Base-by-base conservation (phyloP, 352 stramenopile genomes). In the Discostella stelligera region DNA sequence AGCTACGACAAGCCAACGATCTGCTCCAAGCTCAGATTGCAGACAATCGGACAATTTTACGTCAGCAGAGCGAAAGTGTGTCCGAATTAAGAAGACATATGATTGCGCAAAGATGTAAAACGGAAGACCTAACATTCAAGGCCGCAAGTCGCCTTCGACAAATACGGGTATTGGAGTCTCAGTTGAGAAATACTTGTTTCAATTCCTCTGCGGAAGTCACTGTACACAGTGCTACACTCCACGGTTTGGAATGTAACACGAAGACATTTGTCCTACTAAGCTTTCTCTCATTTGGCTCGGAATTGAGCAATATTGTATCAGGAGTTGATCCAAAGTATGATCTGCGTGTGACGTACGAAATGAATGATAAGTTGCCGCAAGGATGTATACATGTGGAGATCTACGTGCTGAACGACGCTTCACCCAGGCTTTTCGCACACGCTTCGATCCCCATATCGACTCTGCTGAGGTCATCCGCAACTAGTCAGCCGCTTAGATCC, bases 91-190 rank as follows among this genome's bases (percentile, higher is more conserved):
- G 16, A 1, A 56, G 32, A 44, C 1, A 77, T 53, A 54, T 70
- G 0, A 50, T 49, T 25, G 14, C 3, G 23, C 61, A 61, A 18
- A 30, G 52, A 37, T 14, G 23, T 3, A 77, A 59, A 62, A 30
- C 30, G 0, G 49, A 77, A 27, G 52, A 66, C 8, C 21, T 71
- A 23, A 18, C 39, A 14, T 39, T 44, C 9, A 71, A 66, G 20
- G 54, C 60, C 14, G 10, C 63, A 10, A 37, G 61, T 27, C 60
- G 69, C 3, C 54, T 77, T 21, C 14, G 71, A 30, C 18, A 44
- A 77, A 77, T 77, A 39, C 69, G 69, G 18, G 27, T 62, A 44
- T 41, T 77, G 13, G 69, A 71, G 27, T 56, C 30, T 30, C 9
- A 20, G 48, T 61, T 55, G n/a, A 53, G 25, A 11, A 50, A 16